These are phyloP conservation scores for Rasamsonia emersonii DNA, from an alignment of 2,329 filamentous ascomycete species.

Conservation along the genomic window DNA sequence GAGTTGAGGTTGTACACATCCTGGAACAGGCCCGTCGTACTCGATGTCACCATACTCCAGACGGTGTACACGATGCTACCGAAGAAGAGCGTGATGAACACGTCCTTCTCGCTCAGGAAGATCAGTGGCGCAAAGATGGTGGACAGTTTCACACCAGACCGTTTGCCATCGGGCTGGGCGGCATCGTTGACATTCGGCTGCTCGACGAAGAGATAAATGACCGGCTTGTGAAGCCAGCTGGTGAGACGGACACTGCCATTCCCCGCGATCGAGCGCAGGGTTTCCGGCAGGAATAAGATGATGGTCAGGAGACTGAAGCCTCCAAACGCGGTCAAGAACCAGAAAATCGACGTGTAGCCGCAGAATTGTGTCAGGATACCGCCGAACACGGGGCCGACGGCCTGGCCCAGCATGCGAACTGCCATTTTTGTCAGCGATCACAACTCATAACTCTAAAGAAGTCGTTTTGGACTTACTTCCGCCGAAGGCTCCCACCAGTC, in stretches of 20 bases:
- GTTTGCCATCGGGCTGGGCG: constrained; percentile 6
- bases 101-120: constrained; percentile 39
- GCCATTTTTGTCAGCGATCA: constrained; percentile 4
- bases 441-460: constrained; percentile 1
- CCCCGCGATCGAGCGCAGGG: constrained; percentile 30
- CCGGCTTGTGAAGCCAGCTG: constrained; percentile 32
- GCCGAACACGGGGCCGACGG: constrained; percentile 38
- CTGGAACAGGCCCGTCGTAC: constrained; percentile 32
- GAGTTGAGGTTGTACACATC: constrained; percentile 30
- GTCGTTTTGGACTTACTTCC: constrained; percentile 23
- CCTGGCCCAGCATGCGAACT: constrained; percentile 38
- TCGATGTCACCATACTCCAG: constrained; percentile 43
- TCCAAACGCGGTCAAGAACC: constrained; percentile 33
- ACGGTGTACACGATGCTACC: constrained; percentile 39
- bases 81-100: constrained; percentile 36
- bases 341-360: constrained; percentile 33
- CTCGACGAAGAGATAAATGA: constrained; percentile 23
- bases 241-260: constrained; percentile 27
- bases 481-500: constrained; percentile 30
- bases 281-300: constrained; percentile 35
- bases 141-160: constrained; percentile 20
- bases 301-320: constrained; percentile 28
- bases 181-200: constrained; percentile 13
- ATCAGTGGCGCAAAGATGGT: constrained; percentile 32
- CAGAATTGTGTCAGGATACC: constrained; percentile 27